phyloP scores from a whole-genome alignment of 1,284 basidiomycete genomes.

The Boletus sp. region DNA sequence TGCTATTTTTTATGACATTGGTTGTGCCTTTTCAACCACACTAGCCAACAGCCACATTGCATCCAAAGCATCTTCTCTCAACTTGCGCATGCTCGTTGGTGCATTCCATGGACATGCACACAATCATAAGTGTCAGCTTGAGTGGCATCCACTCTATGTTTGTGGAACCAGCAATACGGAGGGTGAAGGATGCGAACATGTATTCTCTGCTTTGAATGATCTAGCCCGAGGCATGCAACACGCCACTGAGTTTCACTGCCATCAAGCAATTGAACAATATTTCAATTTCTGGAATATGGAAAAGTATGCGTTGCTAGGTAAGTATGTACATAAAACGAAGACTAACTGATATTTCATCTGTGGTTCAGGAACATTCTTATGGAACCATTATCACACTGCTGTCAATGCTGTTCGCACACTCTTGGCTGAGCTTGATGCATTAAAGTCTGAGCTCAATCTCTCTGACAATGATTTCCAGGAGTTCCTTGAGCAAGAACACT shows the following conservation, averaged over 20 bases:
- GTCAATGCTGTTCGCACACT: no score
- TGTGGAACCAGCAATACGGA: constrained; percentile 1
- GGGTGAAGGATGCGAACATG: constrained; percentile 20
- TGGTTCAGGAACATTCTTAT: no score
- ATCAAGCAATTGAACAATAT: constrained; percentile 18
- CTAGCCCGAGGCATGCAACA: constrained; percentile 2
- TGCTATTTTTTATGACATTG: constrained; percentile 13
- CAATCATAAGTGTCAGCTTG: constrained; percentile 17
- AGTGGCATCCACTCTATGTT: constrained; percentile 16
- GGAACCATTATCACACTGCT: no score
- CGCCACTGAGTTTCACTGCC: constrained; percentile 7
- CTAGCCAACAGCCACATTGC: neutral
- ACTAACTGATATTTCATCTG: no score
- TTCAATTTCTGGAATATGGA: constrained; percentile 20
- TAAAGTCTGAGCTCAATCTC: no score
- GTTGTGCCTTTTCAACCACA: neutral
- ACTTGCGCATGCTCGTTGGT: constrained; percentile 18
- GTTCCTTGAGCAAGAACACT: no score
- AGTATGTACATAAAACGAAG: neutral
- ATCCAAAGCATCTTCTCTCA: neutral
- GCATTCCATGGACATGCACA: constrained; percentile 40
- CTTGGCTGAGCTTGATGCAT: no score
- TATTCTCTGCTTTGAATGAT: constrained; percentile 15
- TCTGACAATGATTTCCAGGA: no score
- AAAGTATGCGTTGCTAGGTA: constrained; percentile 16